A percentile compares a stretch with the other conserved stretches of the same genome.
phyloP scores from a whole-genome alignment of 2,329 filamentous ascomycete genomes.

The Macroventuria anomochaeta region DNA sequence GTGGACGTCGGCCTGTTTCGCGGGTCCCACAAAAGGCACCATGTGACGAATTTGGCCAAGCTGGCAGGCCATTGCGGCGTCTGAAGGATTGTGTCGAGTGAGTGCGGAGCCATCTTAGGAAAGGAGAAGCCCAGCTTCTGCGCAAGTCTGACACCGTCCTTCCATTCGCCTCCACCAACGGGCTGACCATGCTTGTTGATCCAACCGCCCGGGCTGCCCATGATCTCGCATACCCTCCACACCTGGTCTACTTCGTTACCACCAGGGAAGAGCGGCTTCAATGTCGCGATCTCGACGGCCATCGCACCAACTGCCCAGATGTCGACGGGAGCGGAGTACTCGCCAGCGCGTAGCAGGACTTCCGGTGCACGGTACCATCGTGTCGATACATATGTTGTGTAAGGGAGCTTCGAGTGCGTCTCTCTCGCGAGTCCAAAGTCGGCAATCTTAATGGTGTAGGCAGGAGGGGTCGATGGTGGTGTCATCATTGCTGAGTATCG shows the following conservation, averaged over 20 bases:
- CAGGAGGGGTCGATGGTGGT: conserved; percentile 89
- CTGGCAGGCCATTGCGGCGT: conserved; percentile 89
- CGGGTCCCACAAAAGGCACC: conserved; percentile 99
- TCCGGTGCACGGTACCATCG: conserved; percentile 95
- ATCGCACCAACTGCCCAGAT: conserved; percentile 99
- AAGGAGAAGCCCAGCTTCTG: conserved; percentile 98
- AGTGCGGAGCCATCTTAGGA: conserved; percentile 97
- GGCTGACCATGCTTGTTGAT: conserved; percentile 87
- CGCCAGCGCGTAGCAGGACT: conserved; percentile 88
- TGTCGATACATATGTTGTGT: conserved; percentile 98
- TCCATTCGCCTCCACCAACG: conserved; percentile 96
- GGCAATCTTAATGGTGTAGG: conserved; percentile 97
- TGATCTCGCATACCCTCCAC: conserved; percentile 98
- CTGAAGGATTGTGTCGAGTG: conserved; percentile 92
- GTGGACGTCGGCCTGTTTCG: conserved; percentile 88
- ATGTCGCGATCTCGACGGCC: conserved; percentile 95
- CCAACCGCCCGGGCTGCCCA: conserved; percentile 98
- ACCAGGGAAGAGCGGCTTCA: conserved; percentile 96
- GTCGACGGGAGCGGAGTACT: conserved; percentile 96
- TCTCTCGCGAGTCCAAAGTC: conserved; percentile 98
- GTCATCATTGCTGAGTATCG: conserved; percentile 93
- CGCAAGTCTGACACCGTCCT: conserved; percentile 88
- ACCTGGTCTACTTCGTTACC: conserved; percentile 99
- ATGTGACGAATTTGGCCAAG: conserved; percentile 91
- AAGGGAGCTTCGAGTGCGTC: conserved; percentile 93